A percentile compares a stretch with the other conserved stretches of the same genome.
These are phyloP conservation scores for Cryptococcus sp. DNA, from an alignment of 1,284 basidiomycete genomes.

Conservation along the genomic window DNA sequence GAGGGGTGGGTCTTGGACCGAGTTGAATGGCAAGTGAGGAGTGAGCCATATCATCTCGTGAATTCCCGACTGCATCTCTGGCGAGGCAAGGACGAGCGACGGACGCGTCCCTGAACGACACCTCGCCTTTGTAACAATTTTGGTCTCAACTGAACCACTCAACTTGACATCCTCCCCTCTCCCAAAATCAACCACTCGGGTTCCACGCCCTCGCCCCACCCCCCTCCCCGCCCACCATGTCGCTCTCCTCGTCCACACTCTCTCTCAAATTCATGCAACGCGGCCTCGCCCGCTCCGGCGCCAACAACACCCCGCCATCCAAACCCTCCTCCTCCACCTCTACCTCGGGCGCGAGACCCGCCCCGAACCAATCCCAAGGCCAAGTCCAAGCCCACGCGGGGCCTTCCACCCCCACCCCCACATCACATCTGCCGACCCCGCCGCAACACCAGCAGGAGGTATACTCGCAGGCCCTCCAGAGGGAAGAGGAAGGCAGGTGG, in stretches of 20 bases:
- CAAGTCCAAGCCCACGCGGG: neutral
- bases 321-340: conserved; percentile 5
- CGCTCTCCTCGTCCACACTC: conserved; percentile 41
- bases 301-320: conserved; percentile 1
- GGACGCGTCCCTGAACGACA: too few relatives aligned
- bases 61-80: too few relatives aligned
- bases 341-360: neutral
- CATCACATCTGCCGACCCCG: neutral
- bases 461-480: neutral
- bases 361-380: neutral
- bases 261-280: conserved; percentile 50
- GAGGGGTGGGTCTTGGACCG: neutral
- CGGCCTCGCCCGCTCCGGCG: conserved; percentile 27
- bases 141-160: too few relatives aligned
- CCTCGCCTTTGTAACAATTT: too few relatives aligned
- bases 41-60: too few relatives aligned
- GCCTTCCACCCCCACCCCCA: conserved; percentile 1
- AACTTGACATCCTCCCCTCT: too few relatives aligned
- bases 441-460: neutral
- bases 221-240: conserved; percentile 17
- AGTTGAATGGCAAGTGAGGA: too few relatives aligned
- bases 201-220: too few relatives aligned
- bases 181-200: too few relatives aligned
- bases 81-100: too few relatives aligned
- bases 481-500: conserved; percentile 27